Base-by-base conservation (phyloP, 495 filamentous ascomycete species). In the Letharia lupina region DNA sequence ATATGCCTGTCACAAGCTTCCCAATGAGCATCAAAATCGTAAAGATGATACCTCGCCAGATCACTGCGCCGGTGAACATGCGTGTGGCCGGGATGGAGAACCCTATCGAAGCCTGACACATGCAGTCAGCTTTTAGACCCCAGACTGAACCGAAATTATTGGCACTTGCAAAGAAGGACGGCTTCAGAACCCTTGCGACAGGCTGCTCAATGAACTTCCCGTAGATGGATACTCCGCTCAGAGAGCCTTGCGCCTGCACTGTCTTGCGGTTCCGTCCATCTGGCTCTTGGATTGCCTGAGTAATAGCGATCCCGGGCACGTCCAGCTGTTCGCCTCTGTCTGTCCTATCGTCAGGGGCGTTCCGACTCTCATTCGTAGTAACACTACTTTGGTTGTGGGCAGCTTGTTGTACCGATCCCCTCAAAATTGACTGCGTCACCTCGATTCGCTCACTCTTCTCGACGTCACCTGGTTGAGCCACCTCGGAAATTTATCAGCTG, bases 1-100 rank as follows among this genome's bases (percentile, higher is more conserved):
- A 89, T 3, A 87, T 20, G 0, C 89, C 87, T 15, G 85, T 88
- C 28, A 79, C 66, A 35, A 84, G 62, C 74, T 93, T 94, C 2
- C 79, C 85, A 33, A 88, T 44, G 15, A 76, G 68, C 90, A 93
- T 94, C 7, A 93, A 75, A 1, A 87, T 64, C 4, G 86, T 75
- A 69, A 91, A 94, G 23, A 91, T 79, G 2, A 91, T 67, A 1
- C 90, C 90, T 12, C 84, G 82, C 91, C 87, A 94, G 31, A 91
- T 70, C 1, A 89, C 78, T 60, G 72, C 70, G 8, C 82, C 82
- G 3, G 70, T 69, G 71, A 91, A 93, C 78, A 94, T 85, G 16
- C 85, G 73, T 1, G 83, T 81, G 45, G 93, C 87, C 0, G 90
- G 89, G 28, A 95, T 88, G 0, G 89, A 85, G 69, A 93, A 92